These are phyloP conservation scores for Alternaria brassicicola DNA, from an alignment of 2,329 filamentous ascomycete genomes.

Conservation along the genomic window DNA sequence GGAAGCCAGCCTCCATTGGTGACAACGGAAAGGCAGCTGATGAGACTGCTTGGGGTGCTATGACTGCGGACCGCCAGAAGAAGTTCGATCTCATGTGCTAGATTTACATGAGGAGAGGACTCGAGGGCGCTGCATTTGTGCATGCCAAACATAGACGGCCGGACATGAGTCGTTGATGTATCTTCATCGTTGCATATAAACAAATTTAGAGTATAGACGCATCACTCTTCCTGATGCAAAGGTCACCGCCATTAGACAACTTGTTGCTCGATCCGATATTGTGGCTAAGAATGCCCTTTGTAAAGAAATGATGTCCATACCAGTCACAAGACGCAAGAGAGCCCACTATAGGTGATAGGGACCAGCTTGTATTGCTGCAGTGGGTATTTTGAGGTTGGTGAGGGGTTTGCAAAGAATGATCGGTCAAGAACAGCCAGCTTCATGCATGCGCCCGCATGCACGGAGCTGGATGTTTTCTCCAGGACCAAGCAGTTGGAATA, in stretches of 20 bases:
- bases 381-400: no score
- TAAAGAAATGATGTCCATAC: not conserved
- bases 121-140: not conserved
- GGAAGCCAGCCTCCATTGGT: conserved; percentile 69
- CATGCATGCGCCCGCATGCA: no score
- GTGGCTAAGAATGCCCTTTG: not conserved
- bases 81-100: conserved; percentile 63
- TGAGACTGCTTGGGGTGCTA: conserved; percentile 74
- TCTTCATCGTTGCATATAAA: not conserved
- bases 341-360: no score
- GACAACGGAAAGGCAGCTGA: conserved; percentile 66
- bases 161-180: not conserved
- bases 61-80: conserved; percentile 62
- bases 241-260: not conserved
- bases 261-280: not conserved
- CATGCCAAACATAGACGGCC: not conserved
- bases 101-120: not conserved
- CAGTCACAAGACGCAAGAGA: not conserved
- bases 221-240: not conserved
- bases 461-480: no score
- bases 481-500: no score
- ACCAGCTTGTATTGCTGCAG: no score
- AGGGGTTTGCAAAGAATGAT: no score
- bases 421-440: no score
- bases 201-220: not conserved